A percentile compares a stretch with the other conserved stretches of the same genome.
Evolutionary conservation across 1,139 yeast genomes (phyloP).

Genomic region (Citeromyces hawaiiensis): DNA sequence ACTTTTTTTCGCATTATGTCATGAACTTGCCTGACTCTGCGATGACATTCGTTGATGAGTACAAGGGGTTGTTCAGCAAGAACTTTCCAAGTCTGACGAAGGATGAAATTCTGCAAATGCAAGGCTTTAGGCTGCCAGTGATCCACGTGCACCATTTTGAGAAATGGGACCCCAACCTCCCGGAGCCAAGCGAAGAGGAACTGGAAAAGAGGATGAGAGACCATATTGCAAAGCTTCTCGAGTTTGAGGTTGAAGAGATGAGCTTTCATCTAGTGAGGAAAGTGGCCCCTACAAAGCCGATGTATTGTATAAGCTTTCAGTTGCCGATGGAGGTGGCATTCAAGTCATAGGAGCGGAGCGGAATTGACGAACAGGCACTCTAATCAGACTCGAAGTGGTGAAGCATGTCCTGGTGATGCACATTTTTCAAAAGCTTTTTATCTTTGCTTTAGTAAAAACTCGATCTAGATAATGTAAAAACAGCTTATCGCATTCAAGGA

Average conservation of each 20-base stretch:
- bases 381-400: no score
- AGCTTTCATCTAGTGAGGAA: constrained; percentile 75
- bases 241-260: constrained; percentile 30
- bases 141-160: constrained; percentile 90
- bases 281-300: constrained; percentile 94
- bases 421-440: no score
- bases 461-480: no score
- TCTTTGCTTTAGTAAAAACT: no score
- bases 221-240: constrained; percentile 42
- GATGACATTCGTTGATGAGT: constrained; percentile 68
- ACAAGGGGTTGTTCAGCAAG: constrained; percentile 49
- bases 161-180: constrained; percentile 37
- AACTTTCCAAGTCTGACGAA: constrained; percentile 22
- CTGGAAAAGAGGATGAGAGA: constrained; percentile 48
- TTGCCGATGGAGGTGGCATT: constrained; percentile 76
- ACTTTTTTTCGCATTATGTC: constrained; percentile 56
- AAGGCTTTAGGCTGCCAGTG: constrained; percentile 51
- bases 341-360: no score
- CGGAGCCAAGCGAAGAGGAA: constrained; percentile 51
- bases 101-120: constrained; percentile 18
- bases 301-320: constrained; percentile 78
- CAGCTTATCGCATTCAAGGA: no score
- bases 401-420: no score
- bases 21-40: constrained; percentile 97
- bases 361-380: no score